Percentiles rank a stretch among this genome's conserved stretches.
Evolutionary conservation across 768 basidiomycete species (phyloP).

Genomic region (Trametes maxima): DNA sequence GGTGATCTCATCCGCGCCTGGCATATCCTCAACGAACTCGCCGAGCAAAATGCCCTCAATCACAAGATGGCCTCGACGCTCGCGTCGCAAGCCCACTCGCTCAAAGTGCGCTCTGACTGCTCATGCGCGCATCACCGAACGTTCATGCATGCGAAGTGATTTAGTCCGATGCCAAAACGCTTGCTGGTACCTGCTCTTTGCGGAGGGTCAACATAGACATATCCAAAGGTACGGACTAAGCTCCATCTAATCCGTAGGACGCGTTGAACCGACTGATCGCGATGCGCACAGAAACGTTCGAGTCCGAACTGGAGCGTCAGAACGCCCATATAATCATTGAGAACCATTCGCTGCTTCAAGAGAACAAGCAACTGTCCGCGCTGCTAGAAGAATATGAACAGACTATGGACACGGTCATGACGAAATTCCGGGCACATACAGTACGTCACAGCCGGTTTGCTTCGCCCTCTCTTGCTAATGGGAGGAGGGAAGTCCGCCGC

Average conservation of each 20-base stretch:
- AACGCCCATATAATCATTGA: slow-evolving; percentile 92
- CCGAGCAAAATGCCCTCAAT: slow-evolving; percentile 82
- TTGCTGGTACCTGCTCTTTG: slow-evolving; percentile 74
- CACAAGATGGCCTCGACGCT: slow-evolving; percentile 71
- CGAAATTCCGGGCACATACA: slow-evolving; percentile 90
- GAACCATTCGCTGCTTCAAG: slow-evolving; percentile 88
- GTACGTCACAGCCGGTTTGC: slow-evolving; percentile 48
- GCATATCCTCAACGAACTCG: slow-evolving; percentile 80
- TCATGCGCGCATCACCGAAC: slow-evolving; percentile 9
- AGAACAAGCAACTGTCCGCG: slow-evolving; percentile 90
- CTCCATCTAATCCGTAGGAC: slow-evolving; percentile 39
- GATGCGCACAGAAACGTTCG: slow-evolving; percentile 71
- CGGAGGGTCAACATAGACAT: slow-evolving; percentile 88
- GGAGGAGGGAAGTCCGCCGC: slow-evolving; percentile 70
- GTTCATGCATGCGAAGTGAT: slow-evolving; percentile 16
- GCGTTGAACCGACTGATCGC: slow-evolving; percentile 27
- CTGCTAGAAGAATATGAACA: slow-evolving; percentile 93
- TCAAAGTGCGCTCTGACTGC: slow-evolving; percentile 61
- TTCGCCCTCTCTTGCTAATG: slow-evolving; percentile 1
- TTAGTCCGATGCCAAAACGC: slow-evolving; percentile 75
- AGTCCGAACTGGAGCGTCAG: slow-evolving; percentile 87
- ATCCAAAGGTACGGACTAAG: slow-evolving; percentile 62
- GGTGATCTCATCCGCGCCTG: slow-evolving; percentile 74
- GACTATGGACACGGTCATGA: slow-evolving; percentile 96
- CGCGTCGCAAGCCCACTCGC: slow-evolving; percentile 64